Evolutionary conservation across 2,329 filamentous ascomycete genomes (phyloP), one percentile per base, ranked within the genome.

Genomic region (Phyllosticta citriasiana): DNA sequence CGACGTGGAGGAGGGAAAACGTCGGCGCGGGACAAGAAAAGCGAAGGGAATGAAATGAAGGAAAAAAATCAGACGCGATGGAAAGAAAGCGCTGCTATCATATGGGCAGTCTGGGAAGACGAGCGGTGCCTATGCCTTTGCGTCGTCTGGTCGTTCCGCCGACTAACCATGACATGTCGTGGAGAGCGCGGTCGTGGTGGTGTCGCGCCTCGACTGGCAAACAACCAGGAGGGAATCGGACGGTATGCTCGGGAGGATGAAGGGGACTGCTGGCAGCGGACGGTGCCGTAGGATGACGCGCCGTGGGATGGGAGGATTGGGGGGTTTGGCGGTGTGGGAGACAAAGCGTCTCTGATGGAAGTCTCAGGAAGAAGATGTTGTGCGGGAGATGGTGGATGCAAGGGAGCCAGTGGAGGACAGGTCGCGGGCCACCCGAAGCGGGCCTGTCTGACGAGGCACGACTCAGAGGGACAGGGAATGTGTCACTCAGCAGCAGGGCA

Each of bases 81-180:
- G 63, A 61, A 65, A n/a, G 47, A 40, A 12, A 40, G 14, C 27
- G 12, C 54, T 53, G 51, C 51, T 57, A 57, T 61, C 60, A 65
- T 62, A 59, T 57, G 56, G 67, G 69, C 71, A 66, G 67, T 66
- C 69, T 72, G 70, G 73, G 70, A 68, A 69, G 71, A 73, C 68
- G 66, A 70, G 68, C 70, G 66, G 71, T 75, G 71, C 73, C 73
- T 72, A 75, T 74, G 72, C 72, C 73, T 74, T 73, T 72, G 72
- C 73, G 72, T 69, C 71, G 68, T 74, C 67, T 69, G 72, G 69
- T 69, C 65, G 70, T 69, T 65, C 67, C 65, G 68, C 67, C 68
- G 70, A 66, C 68, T 69, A 65, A 69, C 65, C 69, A 70, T 71
- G 69, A 71, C 73, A 75, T 75, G 65, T 73, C 73, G 70, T 66